A percentile compares a stretch with the other conserved stretches of the same genome.
phyloP scores from a whole-genome alignment of 1,284 basidiomycete species.

The Melampsora abietis-canadensis region DNA sequence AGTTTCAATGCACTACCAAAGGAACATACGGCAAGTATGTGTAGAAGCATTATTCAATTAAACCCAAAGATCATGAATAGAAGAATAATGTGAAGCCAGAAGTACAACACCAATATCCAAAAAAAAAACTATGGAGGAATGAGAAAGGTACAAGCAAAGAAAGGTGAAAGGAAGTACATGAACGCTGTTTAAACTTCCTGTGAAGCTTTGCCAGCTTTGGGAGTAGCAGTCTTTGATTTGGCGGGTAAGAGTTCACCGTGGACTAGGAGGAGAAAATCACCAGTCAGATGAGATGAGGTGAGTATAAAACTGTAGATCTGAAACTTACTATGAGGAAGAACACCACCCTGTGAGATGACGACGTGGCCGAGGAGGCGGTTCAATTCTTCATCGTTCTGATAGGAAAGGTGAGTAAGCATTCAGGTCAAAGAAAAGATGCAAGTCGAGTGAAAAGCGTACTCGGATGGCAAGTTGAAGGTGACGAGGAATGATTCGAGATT shows the following conservation, averaged over 20 bases:
- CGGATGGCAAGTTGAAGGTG: conserved; percentile 82
- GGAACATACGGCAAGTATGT: too few relatives aligned
- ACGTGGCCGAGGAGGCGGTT: conserved; percentile 76
- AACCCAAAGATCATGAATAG: too few relatives aligned
- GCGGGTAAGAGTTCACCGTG: conserved; percentile 39
- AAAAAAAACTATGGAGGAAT: neutral
- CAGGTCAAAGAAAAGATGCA: neutral
- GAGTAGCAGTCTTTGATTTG: conserved; percentile 23
- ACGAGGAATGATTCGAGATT: conserved; percentile 86
- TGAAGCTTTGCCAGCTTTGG: conserved; percentile 38
- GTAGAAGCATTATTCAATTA: too few relatives aligned
- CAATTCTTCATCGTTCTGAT: conserved; percentile 56
- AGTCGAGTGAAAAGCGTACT: conserved; percentile 10
- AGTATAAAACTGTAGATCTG: too few relatives aligned
- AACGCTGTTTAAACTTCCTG: conserved; percentile 26
- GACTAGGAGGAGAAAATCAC: neutral
- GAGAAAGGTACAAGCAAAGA: neutral
- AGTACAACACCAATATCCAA: neutral
- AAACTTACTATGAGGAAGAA: conserved; percentile 62
- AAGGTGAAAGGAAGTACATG: neutral
- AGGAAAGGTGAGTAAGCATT: neutral
- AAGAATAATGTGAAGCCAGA: neutral
- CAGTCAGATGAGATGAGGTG: neutral
- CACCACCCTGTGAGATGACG: conserved; percentile 86
- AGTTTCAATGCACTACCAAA: too few relatives aligned